Base-by-base conservation (phyloP, 2,329 filamentous ascomycete species). In the Epichloe coenophiala region DNA sequence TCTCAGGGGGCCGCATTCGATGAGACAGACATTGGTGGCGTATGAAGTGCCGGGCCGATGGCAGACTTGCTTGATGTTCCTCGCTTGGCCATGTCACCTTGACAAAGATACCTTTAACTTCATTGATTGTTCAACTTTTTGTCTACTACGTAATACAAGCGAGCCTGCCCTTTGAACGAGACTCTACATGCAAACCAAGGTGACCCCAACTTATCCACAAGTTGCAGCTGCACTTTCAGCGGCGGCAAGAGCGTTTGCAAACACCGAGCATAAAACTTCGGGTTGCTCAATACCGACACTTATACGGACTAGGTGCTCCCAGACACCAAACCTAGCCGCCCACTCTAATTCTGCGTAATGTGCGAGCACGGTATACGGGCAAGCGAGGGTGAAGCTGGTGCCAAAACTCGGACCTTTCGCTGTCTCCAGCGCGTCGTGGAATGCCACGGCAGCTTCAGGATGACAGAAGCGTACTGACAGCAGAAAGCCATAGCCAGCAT, bases 401-500 rank as follows among this genome's bases (percentile, higher is more conserved):
- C 73, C 74, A 0, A 77, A 60, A 55, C 73, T 70, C 1, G 72
- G 72, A 0, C 73, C 71, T 12, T 68, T 63, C 59, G 71, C 67
- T 31, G 75, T 61, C 35, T 66, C 58, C 4, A 75, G 50, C 38
- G 60, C 60, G 49, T 76, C 66, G 54, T 71, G 75, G 50, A 76
- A 77, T 0, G 64, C 63, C 4, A 52, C 55, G 0, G 71, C 64
- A 0, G 60, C 50, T 3, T 59, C 60, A 0, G 68, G 35, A 9
- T 56, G 61, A 9, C 59, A 57, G 35, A 78, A 69, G 47, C 76
- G 71, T 11, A 77, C 56, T 37, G 61, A 68, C 23, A 78, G 61
- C 0, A 78, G 65, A 55, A 70, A 74, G 5, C 75, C 74, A 55
- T 74, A 73, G 1, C 74, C 74, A 0, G 73, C 70, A 15, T 3